Evolutionary conservation across 495 filamentous ascomycete genomes (phyloP).

Genomic region (Choiromyces venosus): DNA sequence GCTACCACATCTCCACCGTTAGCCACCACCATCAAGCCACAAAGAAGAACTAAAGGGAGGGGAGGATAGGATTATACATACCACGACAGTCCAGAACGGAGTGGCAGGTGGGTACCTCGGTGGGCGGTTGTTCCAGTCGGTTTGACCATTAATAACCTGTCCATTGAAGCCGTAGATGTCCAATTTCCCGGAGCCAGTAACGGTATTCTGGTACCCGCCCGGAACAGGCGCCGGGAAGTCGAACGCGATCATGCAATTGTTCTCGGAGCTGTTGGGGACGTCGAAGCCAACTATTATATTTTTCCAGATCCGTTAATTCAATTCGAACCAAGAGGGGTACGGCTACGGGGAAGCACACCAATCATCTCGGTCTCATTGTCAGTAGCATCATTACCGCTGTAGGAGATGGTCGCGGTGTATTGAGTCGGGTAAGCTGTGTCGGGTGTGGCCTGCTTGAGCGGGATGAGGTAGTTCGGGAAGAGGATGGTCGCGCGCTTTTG

Average conservation of each 20-base stretch:
- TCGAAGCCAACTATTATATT: slow-evolving; percentile 23
- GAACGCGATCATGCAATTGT: slow-evolving; percentile 22
- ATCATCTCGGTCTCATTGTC: slow-evolving; percentile 21
- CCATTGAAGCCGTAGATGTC: slow-evolving; percentile 26
- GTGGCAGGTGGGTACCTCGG: slow-evolving; percentile 15
- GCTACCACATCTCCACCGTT: slow-evolving; percentile 10
- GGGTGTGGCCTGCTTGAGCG: slow-evolving; percentile 15
- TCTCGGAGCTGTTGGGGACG: slow-evolving; percentile 17
- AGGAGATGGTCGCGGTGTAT: slow-evolving; percentile 24
- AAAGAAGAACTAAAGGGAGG: not conserved
- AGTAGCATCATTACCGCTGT: slow-evolving; percentile 12
- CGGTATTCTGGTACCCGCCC: slow-evolving; percentile 17
- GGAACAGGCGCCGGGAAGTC: slow-evolving; percentile 12
- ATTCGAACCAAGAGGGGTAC: not conserved
- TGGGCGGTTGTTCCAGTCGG: slow-evolving; percentile 23
- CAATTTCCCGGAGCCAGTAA: slow-evolving; percentile 22
- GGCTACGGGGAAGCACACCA: slow-evolving; percentile 5
- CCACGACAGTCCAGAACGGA: slow-evolving; percentile 20
- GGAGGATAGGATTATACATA: slow-evolving; percentile 8
- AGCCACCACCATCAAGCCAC: not conserved
- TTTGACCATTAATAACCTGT: slow-evolving; percentile 13
- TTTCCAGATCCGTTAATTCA: not conserved
- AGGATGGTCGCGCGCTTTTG: slow-evolving; percentile 12
- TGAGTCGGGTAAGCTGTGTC: slow-evolving; percentile 20
- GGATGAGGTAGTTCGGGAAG: slow-evolving; percentile 29